phyloP scores from a whole-genome alignment of 2,329 filamentous ascomycete species.

The Ophiostoma angusticollis region DNA sequence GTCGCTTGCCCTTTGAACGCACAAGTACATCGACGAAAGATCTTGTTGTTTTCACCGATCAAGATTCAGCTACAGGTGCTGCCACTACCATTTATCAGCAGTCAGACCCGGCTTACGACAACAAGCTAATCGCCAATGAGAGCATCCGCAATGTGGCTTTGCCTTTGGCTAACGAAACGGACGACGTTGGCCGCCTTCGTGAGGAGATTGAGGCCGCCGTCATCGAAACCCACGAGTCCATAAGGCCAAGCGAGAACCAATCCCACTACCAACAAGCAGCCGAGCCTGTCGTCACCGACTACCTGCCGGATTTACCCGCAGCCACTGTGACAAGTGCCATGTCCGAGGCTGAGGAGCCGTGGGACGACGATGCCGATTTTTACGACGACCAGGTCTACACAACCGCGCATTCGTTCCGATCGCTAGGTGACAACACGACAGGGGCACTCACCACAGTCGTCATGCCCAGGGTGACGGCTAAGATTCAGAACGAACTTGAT shows the following conservation, averaged over 20 bases:
- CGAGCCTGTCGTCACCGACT: neutral
- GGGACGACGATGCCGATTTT: conserved; percentile 63
- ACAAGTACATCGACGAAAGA: conserved; percentile 4
- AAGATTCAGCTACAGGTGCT: neutral
- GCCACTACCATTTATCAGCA: neutral
- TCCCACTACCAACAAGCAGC: neutral
- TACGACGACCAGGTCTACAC: conserved; percentile 60
- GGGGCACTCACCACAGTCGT: conserved; percentile 45
- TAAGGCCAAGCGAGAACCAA: neutral
- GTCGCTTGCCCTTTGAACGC: conserved; percentile 11
- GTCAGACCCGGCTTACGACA: neutral
- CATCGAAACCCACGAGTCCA: neutral
- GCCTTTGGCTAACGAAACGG: neutral
- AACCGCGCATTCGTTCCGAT: conserved; percentile 62
- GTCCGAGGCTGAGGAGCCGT: conserved; percentile 55
- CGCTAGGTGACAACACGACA: conserved; percentile 52
- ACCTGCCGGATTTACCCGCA: conserved; percentile 7
- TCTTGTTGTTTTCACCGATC: conserved; percentile 3
- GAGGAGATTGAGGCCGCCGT: conserved; percentile 7
- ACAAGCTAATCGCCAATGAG: neutral
- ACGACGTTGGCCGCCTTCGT: conserved; percentile 2
- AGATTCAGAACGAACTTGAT: conserved; percentile 60
- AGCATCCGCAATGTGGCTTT: neutral
- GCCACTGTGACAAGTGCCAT: conserved; percentile 2
- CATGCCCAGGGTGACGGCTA: conserved; percentile 57